phyloP scores from a whole-genome alignment of 495 filamentous ascomycete genomes.

The Penicillium angulare region DNA sequence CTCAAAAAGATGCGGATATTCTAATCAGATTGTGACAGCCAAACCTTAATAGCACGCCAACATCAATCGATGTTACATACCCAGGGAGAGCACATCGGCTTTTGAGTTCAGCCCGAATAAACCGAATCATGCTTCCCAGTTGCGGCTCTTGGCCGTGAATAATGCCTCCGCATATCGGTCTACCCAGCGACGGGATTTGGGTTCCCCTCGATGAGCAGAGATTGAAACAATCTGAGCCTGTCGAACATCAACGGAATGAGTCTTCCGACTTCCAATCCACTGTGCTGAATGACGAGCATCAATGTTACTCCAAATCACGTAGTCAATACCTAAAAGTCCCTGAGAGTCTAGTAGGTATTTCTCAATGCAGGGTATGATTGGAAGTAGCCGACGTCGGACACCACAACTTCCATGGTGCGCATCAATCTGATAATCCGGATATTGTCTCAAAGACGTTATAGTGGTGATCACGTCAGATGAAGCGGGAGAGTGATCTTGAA shows the following conservation, averaged over 20 bases:
- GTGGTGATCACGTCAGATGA: constrained; percentile 49
- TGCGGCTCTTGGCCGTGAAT: constrained; percentile 41
- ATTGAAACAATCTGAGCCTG: constrained; percentile 30
- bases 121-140: constrained; percentile 35
- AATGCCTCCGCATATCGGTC: constrained; percentile 33
- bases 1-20: no score
- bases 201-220: constrained; percentile 7
- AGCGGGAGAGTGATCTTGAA: constrained; percentile 10
- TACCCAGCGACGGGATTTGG: constrained; percentile 17
- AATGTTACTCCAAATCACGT: constrained; percentile 31
- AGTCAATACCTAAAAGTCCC: constrained; percentile 65
- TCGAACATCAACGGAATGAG: constrained; percentile 31
- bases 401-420: constrained; percentile 76
- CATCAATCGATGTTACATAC: no score
- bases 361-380: constrained; percentile 66
- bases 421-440: constrained; percentile 78
- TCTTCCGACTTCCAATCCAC: constrained; percentile 7
- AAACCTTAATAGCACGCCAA: no score
- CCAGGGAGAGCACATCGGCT: no score
- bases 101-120: neutral
- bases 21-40: no score
- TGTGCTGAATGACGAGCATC: neutral
- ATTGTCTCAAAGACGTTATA: constrained; percentile 56
- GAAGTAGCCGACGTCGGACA: constrained; percentile 62
- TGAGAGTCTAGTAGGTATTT: constrained; percentile 63